Evolutionary conservation across 768 basidiomycete genomes (phyloP).

Genomic region (Rhizopogon vesiculosus): DNA sequence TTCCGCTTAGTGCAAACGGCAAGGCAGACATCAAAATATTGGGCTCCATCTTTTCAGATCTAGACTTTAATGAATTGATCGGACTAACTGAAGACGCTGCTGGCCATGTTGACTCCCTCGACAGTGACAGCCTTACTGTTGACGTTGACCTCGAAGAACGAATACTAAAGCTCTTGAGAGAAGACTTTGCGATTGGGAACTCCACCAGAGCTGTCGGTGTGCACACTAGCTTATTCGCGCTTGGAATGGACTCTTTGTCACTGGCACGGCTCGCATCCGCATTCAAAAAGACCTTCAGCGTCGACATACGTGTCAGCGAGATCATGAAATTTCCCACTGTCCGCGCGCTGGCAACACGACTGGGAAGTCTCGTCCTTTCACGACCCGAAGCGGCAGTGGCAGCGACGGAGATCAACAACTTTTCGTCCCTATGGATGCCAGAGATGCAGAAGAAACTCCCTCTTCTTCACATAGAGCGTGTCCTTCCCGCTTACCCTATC

Average conservation of each 20-base stretch:
- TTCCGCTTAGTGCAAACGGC: constrained; percentile 39
- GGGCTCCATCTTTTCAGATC: constrained; percentile 18
- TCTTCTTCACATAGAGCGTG: constrained; percentile 5
- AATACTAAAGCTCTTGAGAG: constrained; percentile 3
- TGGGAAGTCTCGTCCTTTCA: constrained; percentile 3
- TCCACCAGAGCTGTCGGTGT: constrained; percentile 6
- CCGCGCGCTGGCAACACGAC: constrained; percentile 13
- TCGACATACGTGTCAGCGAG: constrained; percentile 19
- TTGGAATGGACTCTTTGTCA: constrained; percentile 28
- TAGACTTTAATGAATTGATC: constrained; percentile 17
- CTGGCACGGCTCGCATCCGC: constrained; percentile 18
- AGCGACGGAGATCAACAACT: constrained; percentile 3
- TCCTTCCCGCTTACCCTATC: constrained; percentile 41
- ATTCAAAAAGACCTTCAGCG: constrained; percentile 14
- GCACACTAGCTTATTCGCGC: constrained; percentile 26
- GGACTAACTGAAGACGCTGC: constrained; percentile 1
- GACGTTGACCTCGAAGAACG: constrained; percentile 21
- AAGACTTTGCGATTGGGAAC: not conserved
- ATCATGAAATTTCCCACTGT: constrained; percentile 25
- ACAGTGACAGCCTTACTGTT: not conserved
- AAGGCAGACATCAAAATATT: constrained; percentile 28
- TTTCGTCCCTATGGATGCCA: constrained; percentile 15
- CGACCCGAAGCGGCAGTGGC: not conserved
- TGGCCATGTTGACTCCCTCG: not conserved
- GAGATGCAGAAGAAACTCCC: constrained; percentile 5